phyloP scores from a whole-genome alignment of 139 green algal species.

The Chlorella sp. region DNA sequence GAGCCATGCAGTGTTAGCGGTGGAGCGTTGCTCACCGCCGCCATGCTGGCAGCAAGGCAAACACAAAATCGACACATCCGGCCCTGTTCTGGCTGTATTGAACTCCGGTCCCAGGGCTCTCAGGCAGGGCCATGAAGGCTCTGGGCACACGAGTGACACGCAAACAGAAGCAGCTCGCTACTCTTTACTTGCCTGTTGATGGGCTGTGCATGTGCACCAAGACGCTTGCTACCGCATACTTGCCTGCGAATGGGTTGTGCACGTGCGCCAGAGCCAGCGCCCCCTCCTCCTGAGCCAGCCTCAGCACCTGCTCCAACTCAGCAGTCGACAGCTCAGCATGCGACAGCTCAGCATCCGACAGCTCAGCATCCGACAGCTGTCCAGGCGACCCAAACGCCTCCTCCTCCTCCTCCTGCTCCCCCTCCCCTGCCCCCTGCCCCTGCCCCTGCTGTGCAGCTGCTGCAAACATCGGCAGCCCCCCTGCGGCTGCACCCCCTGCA shows the following conservation, averaged over 20 bases:
- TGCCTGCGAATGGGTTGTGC: conserved; percentile 4
- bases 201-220: too few species aligned
- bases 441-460: background rate
- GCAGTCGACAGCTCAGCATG: background rate
- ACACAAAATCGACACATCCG: too few species aligned
- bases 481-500: background rate
- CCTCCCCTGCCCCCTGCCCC: background rate
- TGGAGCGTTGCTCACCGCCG: too few species aligned
- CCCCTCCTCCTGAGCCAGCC: background rate
- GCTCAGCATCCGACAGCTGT: background rate
- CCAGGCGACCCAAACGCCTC: background rate
- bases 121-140: too few species aligned
- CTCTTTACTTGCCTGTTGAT: too few species aligned
- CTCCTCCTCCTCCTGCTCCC: background rate
- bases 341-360: background rate
- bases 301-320: background rate
- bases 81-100: too few species aligned
- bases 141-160: too few species aligned
- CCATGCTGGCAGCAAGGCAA: background rate
- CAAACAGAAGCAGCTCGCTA: too few species aligned
- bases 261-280: conserved; percentile 12
- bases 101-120: too few species aligned
- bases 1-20: too few species aligned
- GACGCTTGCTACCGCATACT: background rate
- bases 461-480: background rate